Evolutionary conservation across 257 asterid species (phyloP), one percentile per base, ranked within the genome.

Genomic region (Eucommia ulmoides): DNA sequence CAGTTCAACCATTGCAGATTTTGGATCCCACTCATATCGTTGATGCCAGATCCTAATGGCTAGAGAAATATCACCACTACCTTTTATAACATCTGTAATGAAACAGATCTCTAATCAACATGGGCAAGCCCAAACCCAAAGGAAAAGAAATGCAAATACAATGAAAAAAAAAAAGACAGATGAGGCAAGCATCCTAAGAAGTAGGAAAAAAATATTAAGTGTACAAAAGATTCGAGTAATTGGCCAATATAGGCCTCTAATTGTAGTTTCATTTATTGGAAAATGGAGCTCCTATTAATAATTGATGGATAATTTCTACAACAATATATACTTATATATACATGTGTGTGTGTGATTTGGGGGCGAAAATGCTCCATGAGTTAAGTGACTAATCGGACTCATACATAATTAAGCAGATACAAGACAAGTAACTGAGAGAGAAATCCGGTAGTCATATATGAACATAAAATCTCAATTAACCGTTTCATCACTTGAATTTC

Each of bases 21-120:
- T 81, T 62, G 71, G 80, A 74, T 66, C 69, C 62, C 64, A 72
- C 78, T 91, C 96, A 22, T 91, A 91, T 49, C 53, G 71, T 68
- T 83, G 94, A 61, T 81, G 94, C 96, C 93, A 91, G 55, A 64
- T 65, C 67, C 81, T 86, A 44, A 91, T 93, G 57, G 79, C 83
- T 46, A 65, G 70, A 18, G 96, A 92, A 47, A 91, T 81, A 65
- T 84, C 83, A 60, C 84, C 89, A 33, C 62, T 74, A 51, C 92
- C 83, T 83, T 75, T 91, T 52, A 91, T 68, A 56, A 65, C 74
- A 65, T 86, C 98, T 86, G 85, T 56, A 67, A n/a, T n/a, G n/a
- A n/a, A n/a, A n/a, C n/a, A n/a, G n/a, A n/a, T n/a, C n/a, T n/a
- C n/a, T n/a, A n/a, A n/a, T n/a, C n/a, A 22, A 29, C 12, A 29